Percentiles rank a stretch among this genome's conserved stretches.
These are phyloP conservation scores for Cercospora janseana DNA, from an alignment of 2,329 filamentous ascomycete species.

Conservation along the genomic window DNA sequence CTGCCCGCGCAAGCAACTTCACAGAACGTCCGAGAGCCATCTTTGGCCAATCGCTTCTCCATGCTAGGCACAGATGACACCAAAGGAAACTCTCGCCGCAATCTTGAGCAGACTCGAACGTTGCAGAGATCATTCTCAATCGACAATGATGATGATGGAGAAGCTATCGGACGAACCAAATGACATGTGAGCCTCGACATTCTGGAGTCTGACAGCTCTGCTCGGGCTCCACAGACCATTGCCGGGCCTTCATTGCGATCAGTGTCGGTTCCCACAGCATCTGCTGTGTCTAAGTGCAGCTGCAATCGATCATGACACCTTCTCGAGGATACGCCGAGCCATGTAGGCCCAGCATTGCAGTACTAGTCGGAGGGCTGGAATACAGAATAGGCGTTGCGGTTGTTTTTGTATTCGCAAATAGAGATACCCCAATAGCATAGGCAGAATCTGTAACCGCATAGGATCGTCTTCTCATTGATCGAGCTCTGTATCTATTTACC, in stretches of 20 bases:
- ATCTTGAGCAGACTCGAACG: conserved; percentile 27
- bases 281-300: too few relatives aligned
- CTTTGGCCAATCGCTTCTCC: conserved; percentile 61
- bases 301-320: too few relatives aligned
- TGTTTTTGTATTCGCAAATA: conserved; percentile 13
- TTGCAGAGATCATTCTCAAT: conserved; percentile 14
- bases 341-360: not conserved
- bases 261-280: too few relatives aligned
- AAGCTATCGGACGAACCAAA: conserved; percentile 19
- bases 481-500: too few relatives aligned
- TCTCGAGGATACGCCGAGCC: not conserved
- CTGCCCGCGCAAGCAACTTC: conserved; percentile 41
- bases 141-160: conserved; percentile 23
- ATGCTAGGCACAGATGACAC: conserved; percentile 54
- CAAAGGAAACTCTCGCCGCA: conserved; percentile 11
- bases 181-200: conserved; percentile 29
- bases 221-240: conserved; percentile 1
- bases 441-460: too few relatives aligned
- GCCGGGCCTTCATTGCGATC: too few relatives aligned
- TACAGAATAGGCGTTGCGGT: conserved; percentile 6
- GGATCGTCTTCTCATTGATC: too few relatives aligned
- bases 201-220: conserved; percentile 20
- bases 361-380: not conserved
- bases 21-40: conserved; percentile 32
- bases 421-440: conserved; percentile 25